Evolutionary conservation across 805 yeast species (phyloP), one percentile per base, ranked within the genome.

Genomic region (Yamadazyma phyllophila): DNA sequence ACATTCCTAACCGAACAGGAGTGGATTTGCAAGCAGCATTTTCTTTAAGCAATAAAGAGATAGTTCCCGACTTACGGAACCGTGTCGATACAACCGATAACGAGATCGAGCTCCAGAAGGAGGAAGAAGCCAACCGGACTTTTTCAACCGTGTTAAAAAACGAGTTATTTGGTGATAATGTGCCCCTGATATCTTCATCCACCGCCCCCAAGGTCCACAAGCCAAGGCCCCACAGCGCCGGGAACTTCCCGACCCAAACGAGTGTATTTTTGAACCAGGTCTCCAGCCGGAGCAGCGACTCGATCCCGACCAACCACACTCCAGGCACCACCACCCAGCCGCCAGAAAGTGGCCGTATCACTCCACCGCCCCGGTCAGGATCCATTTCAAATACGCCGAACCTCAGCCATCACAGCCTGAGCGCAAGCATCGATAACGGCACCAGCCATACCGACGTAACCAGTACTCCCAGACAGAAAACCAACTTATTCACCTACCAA

Each of bases 101-200:
- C 52, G 95, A 86, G 55, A 67, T 85, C 16, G 94, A 87, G 50
- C 69, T 73, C 32, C 77, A 83, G 51, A 74, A 81, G 52, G 88
- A 83, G 58, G 85, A 83, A 54, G 96, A 88, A 58, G 96, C 97
- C 4, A 88, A 88, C 60, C 72, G 85, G 52, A 88, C 96, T 0
- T 94, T 91, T 64, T 83, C 91, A 45, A 82, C 92, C 0, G 87
- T 94, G 2, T 68, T 94, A 39, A 85, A 87, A 55, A 87, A 95
- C 29, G 99, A 94, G 62, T 67, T 94, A 30, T 94, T 94, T 71
- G 98, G 97, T 12, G 94, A 85, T 59, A 80, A 86, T 49, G 80
- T 88, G 3, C 88, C 91, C 4, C 63, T 64, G 69, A 73, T 74
- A 9, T 60, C 71, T 4, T 68, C 76, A 9, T 35, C 49, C 33